phyloP scores from a whole-genome alignment of 2,329 filamentous ascomycete genomes.

The Emydomyces testavorans region DNA sequence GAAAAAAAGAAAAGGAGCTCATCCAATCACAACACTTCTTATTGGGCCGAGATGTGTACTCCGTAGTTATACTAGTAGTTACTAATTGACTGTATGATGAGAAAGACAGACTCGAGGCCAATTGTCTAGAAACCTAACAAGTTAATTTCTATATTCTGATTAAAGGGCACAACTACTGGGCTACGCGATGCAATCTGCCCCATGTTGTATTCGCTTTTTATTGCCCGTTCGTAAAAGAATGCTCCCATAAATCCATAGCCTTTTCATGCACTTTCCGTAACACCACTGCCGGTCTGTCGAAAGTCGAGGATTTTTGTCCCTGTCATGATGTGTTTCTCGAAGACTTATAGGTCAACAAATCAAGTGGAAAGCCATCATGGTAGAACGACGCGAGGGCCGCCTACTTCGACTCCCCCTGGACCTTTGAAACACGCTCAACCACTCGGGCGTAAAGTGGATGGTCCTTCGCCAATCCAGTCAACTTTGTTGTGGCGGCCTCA shows the following conservation, averaged over 20 bases:
- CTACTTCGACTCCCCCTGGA: conserved; percentile 48
- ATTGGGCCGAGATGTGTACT: too few species aligned
- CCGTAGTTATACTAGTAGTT: too few species aligned
- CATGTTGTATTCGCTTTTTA: not conserved
- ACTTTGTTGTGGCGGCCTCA: conserved; percentile 63
- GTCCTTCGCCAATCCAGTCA: conserved; percentile 65
- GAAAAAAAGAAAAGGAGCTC: too few species aligned
- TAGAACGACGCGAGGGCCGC: not conserved
- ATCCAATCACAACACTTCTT: too few species aligned
- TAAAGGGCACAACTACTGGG: too few species aligned
- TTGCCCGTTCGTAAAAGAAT: not conserved
- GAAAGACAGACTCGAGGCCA: not conserved
- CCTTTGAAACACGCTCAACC: conserved; percentile 66
- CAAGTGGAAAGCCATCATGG: not conserved
- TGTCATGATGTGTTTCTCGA: not conserved
- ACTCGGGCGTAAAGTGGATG: conserved; percentile 71
- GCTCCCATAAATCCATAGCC: conserved; percentile 7
- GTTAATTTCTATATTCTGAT: not conserved
- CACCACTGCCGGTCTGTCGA: not conserved
- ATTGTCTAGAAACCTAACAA: not conserved
- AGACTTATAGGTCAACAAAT: not conserved
- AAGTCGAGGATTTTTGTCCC: not conserved
- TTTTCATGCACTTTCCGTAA: conserved; percentile 7
- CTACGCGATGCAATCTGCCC: not conserved
- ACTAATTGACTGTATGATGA: not conserved